Evolutionary conservation across 345 rosid genomes (phyloP), one percentile per base, ranked within the genome.

Genomic region (Noccaea caerulescens): DNA sequence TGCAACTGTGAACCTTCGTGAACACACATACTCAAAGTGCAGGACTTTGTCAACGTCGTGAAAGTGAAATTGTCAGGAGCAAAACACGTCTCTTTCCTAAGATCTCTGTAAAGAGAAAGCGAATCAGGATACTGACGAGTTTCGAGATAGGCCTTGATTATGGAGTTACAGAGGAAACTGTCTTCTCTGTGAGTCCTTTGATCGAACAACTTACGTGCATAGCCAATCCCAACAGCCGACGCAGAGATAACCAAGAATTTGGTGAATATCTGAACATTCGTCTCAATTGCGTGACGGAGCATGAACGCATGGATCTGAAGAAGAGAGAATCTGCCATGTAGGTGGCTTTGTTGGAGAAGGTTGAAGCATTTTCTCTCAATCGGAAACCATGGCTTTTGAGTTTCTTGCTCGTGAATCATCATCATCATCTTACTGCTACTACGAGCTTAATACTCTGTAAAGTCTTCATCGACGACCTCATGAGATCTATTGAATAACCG

Each of bases 231-330:
- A 36, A 76, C 59, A n/a, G 11, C 39, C 20, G 82, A 77, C 13
- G 81, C 77, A 37, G 82, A 85, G 6, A 71, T 18, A 41, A 50
- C 12, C 59, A 88, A 76, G 73, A 91, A 69, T 61, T 87, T 87
- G 18, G 93, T 80, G 75, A 88, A 77, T 63, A 91, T 73, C 42
- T 79, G 82, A 71, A 80, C 73, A 57, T 91, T 91, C 61, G 81
- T 62, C 25, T 85, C 88, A 4, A 84, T 16, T 68, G 91, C 70
- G 72, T 83, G 78, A 1, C 82, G 85, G 41, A 91, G 81, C 78
- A 91, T 87, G 77, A 82, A 79, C 41, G 88, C 88, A 46, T 88
- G 93, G 74, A 84, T 81, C 73, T 81, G 93, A 34, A 82, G 75
- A 44, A 87, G 84, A 46, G 75, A 43, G 54, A 34, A 18, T 56